Percentiles rank a stretch among this genome's conserved stretches.
Evolutionary conservation across 768 basidiomycete genomes (phyloP).

Genomic region (Nidula microcarpa): DNA sequence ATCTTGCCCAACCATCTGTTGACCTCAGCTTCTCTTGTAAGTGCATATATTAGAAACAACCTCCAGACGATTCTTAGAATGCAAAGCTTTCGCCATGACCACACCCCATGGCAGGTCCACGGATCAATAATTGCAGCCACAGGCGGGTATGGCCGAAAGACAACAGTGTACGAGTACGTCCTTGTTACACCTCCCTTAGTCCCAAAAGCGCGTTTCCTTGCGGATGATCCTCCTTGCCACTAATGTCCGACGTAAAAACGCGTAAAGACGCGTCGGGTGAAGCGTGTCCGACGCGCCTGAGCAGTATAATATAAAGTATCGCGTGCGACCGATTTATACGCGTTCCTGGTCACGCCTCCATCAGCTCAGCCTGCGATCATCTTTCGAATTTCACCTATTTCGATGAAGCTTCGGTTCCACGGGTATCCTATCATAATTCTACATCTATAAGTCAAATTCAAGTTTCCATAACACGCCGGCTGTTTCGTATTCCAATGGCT

Average conservation of each 20-base stretch:
- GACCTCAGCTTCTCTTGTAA: conserved; percentile 1
- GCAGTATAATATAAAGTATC: background rate
- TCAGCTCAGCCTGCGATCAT: conserved; percentile 5
- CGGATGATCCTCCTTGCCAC: conserved; percentile 1
- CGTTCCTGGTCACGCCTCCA: background rate
- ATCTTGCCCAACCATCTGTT: background rate
- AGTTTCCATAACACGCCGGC: background rate
- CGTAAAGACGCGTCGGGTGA: conserved; percentile 29
- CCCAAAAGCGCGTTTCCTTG: conserved; percentile 9
- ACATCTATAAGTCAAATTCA: background rate
- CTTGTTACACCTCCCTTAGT: conserved; percentile 4
- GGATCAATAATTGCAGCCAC: conserved; percentile 24
- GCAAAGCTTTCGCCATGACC: conserved; percentile 1
- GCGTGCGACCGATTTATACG: conserved; percentile 1
- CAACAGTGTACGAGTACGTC: conserved; percentile 10
- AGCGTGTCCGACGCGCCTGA: conserved; percentile 9
- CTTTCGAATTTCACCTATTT: conserved; percentile 19
- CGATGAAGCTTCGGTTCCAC: conserved; percentile 21
- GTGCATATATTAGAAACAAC: background rate
- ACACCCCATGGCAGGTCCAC: conserved; percentile 26
- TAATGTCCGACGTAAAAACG: conserved; percentile 31
- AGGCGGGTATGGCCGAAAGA: conserved; percentile 19
- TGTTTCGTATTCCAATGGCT: background rate
- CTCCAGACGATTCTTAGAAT: no score
- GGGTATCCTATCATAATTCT: background rate